Base-by-base conservation (phyloP, 257 asterid genomes). In the Gynochthodes officinalis region DNA sequence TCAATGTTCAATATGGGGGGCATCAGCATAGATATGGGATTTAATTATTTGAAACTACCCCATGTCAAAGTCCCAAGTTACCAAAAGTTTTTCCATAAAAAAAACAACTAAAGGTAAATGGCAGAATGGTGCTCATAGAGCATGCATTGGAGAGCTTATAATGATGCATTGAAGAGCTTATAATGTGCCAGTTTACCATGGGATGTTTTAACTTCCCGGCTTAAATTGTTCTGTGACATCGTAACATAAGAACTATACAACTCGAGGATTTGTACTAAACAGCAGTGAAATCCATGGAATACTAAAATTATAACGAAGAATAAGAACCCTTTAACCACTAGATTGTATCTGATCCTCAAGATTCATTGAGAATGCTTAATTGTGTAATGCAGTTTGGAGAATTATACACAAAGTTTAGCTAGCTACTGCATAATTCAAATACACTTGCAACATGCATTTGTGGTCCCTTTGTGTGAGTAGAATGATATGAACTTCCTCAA, bases 381-480 rank as follows among this genome's bases (percentile, higher is more conserved):
- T n/a, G n/a, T n/a, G n/a, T n/a, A n/a, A n/a, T n/a, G n/a, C n/a
- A n/a, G n/a, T 42, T 42, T 42, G 66, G 21, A 25, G 35, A 42
- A 66, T 27, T 43, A 13, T n/a, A 32, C 8, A 61, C 14, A 16
- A 32, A 32, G n/a, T n/a, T 15, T 5, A 42, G 48, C 12, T 18
- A 10, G 35, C 33, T 40, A 39, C 49, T 63, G 37, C 30, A 39
- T n/a, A 11, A 67, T 67, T 67, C 60, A 67, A 67, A 67, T 46
- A 48, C 39, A 16, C 62, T 32, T 50, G 60, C 62, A 49, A 68
- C 10, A 32, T 21, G 72, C 18, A 32, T 18, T 23, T 32, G 81
- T 76, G 82, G 81, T 13, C 65, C 77, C 70, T 73, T 60, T 42
- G 30, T 18, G 46, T 7, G 67, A 30, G 11, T 21, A 74, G 57